These are phyloP conservation scores for Porphyrellus cyaneotinctus DNA, from an alignment of 768 basidiomycete species.

Conservation along the genomic window DNA sequence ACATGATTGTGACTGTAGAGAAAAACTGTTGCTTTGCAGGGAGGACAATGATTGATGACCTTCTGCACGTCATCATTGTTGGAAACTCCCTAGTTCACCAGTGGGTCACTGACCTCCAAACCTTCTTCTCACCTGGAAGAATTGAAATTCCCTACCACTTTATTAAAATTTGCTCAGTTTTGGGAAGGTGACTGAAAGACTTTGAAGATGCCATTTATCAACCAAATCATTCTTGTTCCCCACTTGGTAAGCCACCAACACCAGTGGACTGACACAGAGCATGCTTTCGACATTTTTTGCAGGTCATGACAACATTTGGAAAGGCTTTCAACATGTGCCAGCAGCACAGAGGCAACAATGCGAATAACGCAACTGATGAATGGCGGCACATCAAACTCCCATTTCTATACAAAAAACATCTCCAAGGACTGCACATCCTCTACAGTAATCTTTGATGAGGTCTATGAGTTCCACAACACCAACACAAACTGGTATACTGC, in stretches of 20 bases:
- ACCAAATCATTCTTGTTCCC: slow-evolving; percentile 2
- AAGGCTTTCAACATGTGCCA: slow-evolving; percentile 1
- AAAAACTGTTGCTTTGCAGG: neutral
- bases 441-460: neutral
- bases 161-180: slow-evolving; percentile 2
- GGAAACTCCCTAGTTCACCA: slow-evolving; percentile 5
- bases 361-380: slow-evolving; percentile 2
- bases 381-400: slow-evolving; percentile 7
- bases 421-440: neutral
- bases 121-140: slow-evolving; percentile 2
- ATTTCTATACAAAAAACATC: neutral
- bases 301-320: slow-evolving; percentile 9
- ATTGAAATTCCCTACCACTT: slow-evolving; percentile 2
- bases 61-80: slow-evolving; percentile 2
- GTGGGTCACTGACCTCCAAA: neutral
- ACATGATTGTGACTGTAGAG: neutral
- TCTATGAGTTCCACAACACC: slow-evolving; percentile 5
- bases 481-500: slow-evolving; percentile 4
- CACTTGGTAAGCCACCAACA: neutral
- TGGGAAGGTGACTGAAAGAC: slow-evolving; percentile 8
- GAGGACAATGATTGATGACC: neutral
- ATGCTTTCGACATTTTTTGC: neutral
- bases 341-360: neutral
- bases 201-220: slow-evolving; percentile 1
- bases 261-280: neutral